Conservation (phyloP, 2,329 filamentous ascomycete species). For the Colletotrichum tanaceti region DNA sequence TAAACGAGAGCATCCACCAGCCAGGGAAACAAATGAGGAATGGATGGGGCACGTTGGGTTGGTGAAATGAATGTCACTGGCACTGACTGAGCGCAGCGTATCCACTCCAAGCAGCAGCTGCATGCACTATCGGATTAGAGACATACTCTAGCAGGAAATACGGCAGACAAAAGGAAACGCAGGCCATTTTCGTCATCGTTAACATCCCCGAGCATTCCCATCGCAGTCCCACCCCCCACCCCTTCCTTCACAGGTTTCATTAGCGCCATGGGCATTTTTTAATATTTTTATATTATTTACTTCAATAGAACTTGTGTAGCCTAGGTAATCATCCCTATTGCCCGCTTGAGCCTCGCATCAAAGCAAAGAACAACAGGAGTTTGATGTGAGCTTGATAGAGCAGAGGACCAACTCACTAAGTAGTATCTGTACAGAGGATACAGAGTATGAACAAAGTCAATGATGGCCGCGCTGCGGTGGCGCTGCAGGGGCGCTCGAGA, state of each 20-base stretch:
- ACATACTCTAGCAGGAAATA: slow-evolving; percentile 1
- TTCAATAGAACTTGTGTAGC: no score
- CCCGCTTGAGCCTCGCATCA: neutral
- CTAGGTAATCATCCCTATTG: no score
- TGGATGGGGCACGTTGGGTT: neutral
- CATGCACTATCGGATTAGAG: slow-evolving; percentile 18
- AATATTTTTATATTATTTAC: no score
- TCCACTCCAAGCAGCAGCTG: slow-evolving; percentile 4
- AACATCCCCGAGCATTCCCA: neutral
- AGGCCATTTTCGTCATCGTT: neutral
- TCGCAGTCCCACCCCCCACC: neutral
- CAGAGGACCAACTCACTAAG: neutral
- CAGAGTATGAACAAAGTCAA: no score
- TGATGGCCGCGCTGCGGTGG: neutral
- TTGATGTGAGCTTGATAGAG: slow-evolving; percentile 2
- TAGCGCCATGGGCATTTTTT: no score
- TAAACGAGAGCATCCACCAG: neutral
- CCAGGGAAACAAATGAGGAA: neutral
- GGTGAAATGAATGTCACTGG: slow-evolving; percentile 24
- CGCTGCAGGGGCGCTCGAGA: neutral
- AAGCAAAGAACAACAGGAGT: neutral
- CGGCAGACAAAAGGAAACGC: neutral
- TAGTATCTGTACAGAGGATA: no score
- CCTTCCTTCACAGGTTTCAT: no score
- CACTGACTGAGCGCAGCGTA: slow-evolving; percentile 10